A percentile compares a stretch with the other conserved stretches of the same genome.
phyloP scores from a whole-genome alignment of 257 asterid genomes.

The Misopates orontium region DNA sequence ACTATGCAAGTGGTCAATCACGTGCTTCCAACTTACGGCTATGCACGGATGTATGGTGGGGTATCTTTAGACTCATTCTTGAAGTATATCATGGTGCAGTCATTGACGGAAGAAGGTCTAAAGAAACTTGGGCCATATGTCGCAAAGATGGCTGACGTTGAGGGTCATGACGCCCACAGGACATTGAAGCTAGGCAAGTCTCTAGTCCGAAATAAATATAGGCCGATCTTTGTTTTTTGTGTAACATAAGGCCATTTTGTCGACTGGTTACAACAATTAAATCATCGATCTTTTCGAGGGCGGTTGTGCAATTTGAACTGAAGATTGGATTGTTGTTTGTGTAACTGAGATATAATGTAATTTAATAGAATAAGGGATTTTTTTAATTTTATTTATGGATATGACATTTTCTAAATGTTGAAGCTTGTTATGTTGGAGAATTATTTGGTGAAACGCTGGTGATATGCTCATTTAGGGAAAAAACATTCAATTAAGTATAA shows the following conservation, averaged over 20 bases:
- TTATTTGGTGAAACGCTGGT: no score
- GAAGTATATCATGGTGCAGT: constrained; percentile 84
- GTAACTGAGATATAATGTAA: constrained; percentile 1
- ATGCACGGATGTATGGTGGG: constrained; percentile 91
- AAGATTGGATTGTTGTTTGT: constrained; percentile 11
- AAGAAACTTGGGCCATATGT: constrained; percentile 88
- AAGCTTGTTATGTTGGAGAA: no score
- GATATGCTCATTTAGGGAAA: no score
- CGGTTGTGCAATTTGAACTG: constrained; percentile 23
- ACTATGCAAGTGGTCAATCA: constrained; percentile 96
- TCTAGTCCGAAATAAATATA: constrained; percentile 23
- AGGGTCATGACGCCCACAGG: constrained; percentile 97
- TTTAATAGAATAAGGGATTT: not conserved
- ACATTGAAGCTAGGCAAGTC: constrained; percentile 59
- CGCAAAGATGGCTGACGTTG: constrained; percentile 89
- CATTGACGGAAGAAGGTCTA: constrained; percentile 85
- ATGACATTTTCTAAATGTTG: no score
- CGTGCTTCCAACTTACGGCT: constrained; percentile 96
- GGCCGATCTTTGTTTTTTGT: constrained; percentile 11
- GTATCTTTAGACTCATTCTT: constrained; percentile 87
- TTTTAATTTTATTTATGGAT: no score
- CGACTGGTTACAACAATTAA: constrained; percentile 2
- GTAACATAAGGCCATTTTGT: constrained; percentile 5
- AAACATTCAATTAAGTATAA: no score
- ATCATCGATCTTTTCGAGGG: not conserved